phyloP scores from a whole-genome alignment of 805 yeast genomes.

The Suhomyces tanzawaensis region DNA sequence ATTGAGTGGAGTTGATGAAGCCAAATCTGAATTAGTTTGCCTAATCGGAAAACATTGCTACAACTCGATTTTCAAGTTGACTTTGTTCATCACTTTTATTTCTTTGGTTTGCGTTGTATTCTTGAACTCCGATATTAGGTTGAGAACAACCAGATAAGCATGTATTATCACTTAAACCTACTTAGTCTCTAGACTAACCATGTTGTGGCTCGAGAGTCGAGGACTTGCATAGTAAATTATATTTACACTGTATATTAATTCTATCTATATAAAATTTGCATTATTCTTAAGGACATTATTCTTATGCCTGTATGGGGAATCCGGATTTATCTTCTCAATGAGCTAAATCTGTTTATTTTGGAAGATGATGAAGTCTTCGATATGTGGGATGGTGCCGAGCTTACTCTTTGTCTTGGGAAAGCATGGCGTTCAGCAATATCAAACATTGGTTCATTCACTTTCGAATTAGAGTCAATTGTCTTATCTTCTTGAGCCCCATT shows the following conservation, averaged over 20 bases:
- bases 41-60: conserved; percentile 41
- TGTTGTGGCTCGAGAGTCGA: too few species aligned
- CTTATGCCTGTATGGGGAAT: too few species aligned
- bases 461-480: conserved; percentile 8
- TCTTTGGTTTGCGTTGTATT: conserved; percentile 19
- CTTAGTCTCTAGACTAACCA: too few species aligned
- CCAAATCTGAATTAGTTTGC: conserved; percentile 20
- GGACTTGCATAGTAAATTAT: too few species aligned
- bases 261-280: too few species aligned
- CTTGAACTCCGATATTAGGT: conserved; percentile 1
- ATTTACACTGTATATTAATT: too few species aligned
- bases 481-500: conserved; percentile 19
- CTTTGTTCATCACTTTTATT: conserved; percentile 32
- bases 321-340: conserved; percentile 9
- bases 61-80: conserved; percentile 40
- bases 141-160: background rate
- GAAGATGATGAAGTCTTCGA: conserved; percentile 5
- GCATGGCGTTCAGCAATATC: conserved; percentile 16
- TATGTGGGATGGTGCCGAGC: conserved; percentile 10
- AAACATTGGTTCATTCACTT: conserved; percentile 6
- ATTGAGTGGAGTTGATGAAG: conserved; percentile 8
- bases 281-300: too few species aligned
- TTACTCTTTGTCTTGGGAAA: conserved; percentile 14
- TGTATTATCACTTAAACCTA: too few species aligned
- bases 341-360: conserved; percentile 10